Base-by-base conservation (phyloP, 345 rosid genomes). In the Physaria fendleri region DNA sequence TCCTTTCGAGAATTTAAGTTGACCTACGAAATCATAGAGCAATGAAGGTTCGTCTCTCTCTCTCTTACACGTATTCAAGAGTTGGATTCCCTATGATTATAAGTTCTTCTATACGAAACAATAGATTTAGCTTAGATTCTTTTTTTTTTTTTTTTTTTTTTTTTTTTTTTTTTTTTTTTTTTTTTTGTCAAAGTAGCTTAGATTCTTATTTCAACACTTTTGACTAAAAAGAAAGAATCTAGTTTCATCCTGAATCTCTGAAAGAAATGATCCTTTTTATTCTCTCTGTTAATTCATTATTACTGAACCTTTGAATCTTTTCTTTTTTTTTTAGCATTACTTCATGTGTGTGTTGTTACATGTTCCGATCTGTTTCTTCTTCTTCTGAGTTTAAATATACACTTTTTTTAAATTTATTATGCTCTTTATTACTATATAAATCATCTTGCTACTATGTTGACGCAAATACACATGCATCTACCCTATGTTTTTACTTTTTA, bases 21-120 rank as follows among this genome's bases (percentile, higher is more conserved):
- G 25, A 25, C 46, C 8, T 13, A 41, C 8, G 22, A 23, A 17
- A 38, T 5, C 21, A 58, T 29, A 46, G 41, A 52, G 42, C 66
- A 69, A 85, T 85, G 90, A 85, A 85, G 90, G 94, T 85, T 50
- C 63, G 70, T 49, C 50, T 54, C 62, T 57, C 15, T 45, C 17
- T 41, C 46, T 55, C 22, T 35, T 35, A 49, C 72, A 66, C 76
- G 58, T 50, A 16, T 52, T 6, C 60, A 59, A 14, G 28, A 47
- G n/a, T 39, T 66, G 38, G 58, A 48, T 66, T 57, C 64, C 64
- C 64, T 39, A 27, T n/a, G 48, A 64, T 46, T 52, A 2, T 7
- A 35, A 24, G 32, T 53, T 9, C 17, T 8, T 9, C 17, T 8
- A 38, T 21, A 14, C 3, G 18, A 5, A 17, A 0, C n/a, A n/a